phyloP scores from a whole-genome alignment of 148 eudicot species.

The Amaranthus hypochondriacus region DNA sequence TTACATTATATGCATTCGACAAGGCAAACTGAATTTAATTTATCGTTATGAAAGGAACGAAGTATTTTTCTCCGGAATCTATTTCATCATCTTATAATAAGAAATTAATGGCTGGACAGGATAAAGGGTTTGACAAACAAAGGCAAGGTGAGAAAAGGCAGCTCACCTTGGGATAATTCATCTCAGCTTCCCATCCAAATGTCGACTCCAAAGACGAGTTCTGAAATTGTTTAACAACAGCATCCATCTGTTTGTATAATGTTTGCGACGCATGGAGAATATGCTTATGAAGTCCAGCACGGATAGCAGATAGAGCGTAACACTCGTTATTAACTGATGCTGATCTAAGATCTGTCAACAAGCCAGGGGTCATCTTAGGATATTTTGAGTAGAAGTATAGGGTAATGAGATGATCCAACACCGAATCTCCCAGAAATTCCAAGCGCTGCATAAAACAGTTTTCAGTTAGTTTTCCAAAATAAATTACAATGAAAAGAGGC shows the following conservation, averaged over 20 bases:
- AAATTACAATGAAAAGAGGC: neutral
- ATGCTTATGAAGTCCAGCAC: constrained; percentile 53
- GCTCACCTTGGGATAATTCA: constrained; percentile 66
- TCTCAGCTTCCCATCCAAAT: constrained; percentile 72
- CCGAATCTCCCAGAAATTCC: constrained; percentile 88
- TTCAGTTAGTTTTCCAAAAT: neutral
- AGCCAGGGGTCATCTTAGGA: constrained; percentile 75
- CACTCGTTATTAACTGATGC: constrained; percentile 88
- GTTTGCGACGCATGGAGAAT: constrained; percentile 66
- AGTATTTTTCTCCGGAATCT: too few relatives aligned
- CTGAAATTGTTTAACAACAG: constrained; percentile 30
- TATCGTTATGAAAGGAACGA: too few relatives aligned
- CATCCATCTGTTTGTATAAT: constrained; percentile 41
- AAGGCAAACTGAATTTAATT: too few relatives aligned
- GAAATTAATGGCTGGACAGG: too few relatives aligned
- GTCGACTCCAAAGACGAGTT: constrained; percentile 33
- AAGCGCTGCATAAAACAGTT: constrained; percentile 47
- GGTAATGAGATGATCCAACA: constrained; percentile 71
- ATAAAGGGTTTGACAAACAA: too few relatives aligned
- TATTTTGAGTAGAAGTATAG: constrained; percentile 47
- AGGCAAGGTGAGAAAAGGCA: neutral
- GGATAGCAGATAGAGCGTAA: constrained; percentile 55
- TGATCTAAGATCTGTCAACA: constrained; percentile 76
- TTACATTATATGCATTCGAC: too few relatives aligned
- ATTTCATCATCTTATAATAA: too few relatives aligned